Conservation (phyloP, 495 filamentous ascomycete species). For the Apodospora peruviana region DNA sequence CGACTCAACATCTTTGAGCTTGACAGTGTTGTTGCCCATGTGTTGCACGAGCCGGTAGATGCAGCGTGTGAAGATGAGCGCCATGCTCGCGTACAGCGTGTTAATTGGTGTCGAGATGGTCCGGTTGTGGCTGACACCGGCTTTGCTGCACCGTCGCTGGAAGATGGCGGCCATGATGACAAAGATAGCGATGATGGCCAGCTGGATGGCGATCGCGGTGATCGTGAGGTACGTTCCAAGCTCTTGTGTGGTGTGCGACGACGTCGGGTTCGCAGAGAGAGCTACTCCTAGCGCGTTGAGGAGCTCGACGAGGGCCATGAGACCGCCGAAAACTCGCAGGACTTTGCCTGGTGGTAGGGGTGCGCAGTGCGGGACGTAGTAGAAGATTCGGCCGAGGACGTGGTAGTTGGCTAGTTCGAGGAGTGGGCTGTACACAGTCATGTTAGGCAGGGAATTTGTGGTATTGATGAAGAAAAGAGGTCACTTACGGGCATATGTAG, state of each 20-base stretch:
- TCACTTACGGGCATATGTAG: constrained; percentile 28
- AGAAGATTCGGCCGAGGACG: constrained; percentile 30
- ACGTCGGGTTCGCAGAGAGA: constrained; percentile 20
- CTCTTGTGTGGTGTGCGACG: background rate
- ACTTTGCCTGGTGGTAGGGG: constrained; percentile 23
- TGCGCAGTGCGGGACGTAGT: constrained; percentile 28
- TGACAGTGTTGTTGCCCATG: constrained; percentile 17
- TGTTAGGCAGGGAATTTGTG: background rate
- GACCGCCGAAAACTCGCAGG: constrained; percentile 24
- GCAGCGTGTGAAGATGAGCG: constrained; percentile 24
- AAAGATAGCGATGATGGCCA: constrained; percentile 23
- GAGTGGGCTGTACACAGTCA: constrained; percentile 18
- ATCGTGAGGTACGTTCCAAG: constrained; percentile 22
- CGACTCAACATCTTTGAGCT: constrained; percentile 10
- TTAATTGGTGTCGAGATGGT: constrained; percentile 15
- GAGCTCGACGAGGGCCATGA: constrained; percentile 24
- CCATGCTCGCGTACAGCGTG: constrained; percentile 27
- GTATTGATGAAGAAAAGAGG: background rate
- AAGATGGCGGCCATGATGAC: constrained; percentile 23
- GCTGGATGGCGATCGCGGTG: constrained; percentile 25
- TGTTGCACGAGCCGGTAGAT: constrained; percentile 31
- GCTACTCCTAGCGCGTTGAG: constrained; percentile 29
- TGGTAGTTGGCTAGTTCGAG: constrained; percentile 37
- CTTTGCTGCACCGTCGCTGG: constrained; percentile 20
- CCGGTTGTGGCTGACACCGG: constrained; percentile 1